phyloP scores from a whole-genome alignment of 768 basidiomycete species.

The Boletus subcaerulescens region DNA sequence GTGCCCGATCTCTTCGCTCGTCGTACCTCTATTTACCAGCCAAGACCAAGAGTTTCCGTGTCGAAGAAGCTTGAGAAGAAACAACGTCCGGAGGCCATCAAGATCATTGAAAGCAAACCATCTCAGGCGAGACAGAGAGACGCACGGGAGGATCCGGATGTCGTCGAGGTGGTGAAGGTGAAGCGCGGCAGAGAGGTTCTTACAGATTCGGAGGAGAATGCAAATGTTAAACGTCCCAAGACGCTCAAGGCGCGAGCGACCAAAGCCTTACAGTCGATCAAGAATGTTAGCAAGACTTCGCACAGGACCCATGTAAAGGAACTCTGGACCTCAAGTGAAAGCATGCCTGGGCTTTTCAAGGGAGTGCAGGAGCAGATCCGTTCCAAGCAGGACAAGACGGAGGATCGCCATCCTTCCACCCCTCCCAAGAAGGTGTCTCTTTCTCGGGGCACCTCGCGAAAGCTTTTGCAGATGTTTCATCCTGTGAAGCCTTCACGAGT shows the following conservation, averaged over 20 bases:
- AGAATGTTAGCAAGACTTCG: conserved; percentile 37
- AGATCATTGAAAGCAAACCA: conserved; percentile 22
- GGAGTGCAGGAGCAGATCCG: conserved; percentile 25
- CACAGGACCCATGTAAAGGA: conserved; percentile 41
- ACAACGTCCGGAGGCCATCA: conserved; percentile 28
- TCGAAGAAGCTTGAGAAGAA: conserved; percentile 29
- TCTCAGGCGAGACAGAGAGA: conserved; percentile 23
- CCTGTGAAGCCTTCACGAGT: conserved; percentile 27
- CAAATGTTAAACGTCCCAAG: conserved; percentile 33
- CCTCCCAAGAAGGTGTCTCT: conserved; percentile 26
- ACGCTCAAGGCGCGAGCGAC: conserved; percentile 48
- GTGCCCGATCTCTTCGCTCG: not conserved
- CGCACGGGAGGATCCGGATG: conserved; percentile 48
- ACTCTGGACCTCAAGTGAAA: conserved; percentile 31
- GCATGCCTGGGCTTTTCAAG: conserved; percentile 25
- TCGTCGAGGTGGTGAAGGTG: conserved; percentile 61
- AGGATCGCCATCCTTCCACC: conserved; percentile 11
- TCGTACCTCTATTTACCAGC: conserved; percentile 5
- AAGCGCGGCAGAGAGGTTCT: conserved; percentile 34
- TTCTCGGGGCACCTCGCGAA: conserved; percentile 28
- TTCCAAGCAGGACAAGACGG: conserved; percentile 12
- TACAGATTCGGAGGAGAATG: conserved; percentile 24
- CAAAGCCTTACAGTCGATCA: conserved; percentile 46
- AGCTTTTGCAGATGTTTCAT: conserved; percentile 31
- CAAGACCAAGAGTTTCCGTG: conserved; percentile 4